Evolutionary conservation across 2,329 filamentous ascomycete genomes (phyloP).

Genomic region (Penicillium capsulatum): DNA sequence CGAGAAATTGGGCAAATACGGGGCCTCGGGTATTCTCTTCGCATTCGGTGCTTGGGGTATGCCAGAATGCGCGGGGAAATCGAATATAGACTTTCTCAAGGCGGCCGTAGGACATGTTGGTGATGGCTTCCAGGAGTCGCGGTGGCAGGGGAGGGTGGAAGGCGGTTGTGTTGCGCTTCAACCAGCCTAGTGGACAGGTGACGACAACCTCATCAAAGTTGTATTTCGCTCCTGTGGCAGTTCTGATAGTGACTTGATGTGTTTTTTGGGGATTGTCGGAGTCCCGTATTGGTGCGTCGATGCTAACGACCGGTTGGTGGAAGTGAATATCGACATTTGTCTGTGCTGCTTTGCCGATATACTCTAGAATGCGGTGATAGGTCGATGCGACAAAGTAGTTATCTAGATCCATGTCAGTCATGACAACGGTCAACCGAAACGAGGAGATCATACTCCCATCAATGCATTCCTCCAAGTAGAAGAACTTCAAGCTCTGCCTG

Average conservation of each 20-base stretch:
- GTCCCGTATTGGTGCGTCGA: constrained; percentile 30
- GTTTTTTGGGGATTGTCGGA: constrained; percentile 4
- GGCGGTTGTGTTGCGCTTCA: constrained; percentile 46
- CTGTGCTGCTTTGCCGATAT: constrained; percentile 48
- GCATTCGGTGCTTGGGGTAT: constrained; percentile 26
- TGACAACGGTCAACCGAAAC: neutral
- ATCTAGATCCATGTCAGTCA: constrained; percentile 38
- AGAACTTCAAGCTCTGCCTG: constrained; percentile 60
- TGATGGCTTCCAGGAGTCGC: constrained; percentile 44
- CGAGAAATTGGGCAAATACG: constrained; percentile 72
- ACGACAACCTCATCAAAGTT: constrained; percentile 51
- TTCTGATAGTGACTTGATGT: constrained; percentile 45
- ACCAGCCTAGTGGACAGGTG: constrained; percentile 52
- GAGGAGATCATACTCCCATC: constrained; percentile 49
- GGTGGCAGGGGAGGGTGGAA: constrained; percentile 46
- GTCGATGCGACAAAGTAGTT: constrained; percentile 61
- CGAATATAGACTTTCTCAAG: constrained; percentile 55
- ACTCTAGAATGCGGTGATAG: constrained; percentile 54
- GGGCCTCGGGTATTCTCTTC: constrained; percentile 38
- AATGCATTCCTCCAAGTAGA: constrained; percentile 63
- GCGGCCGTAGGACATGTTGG: constrained; percentile 46
- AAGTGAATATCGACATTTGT: constrained; percentile 49
- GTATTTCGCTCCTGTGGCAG: constrained; percentile 32
- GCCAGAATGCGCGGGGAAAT: constrained; percentile 75
- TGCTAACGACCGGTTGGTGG: constrained; percentile 41